Evolutionary conservation across 805 yeast genomes (phyloP).

Genomic region (Clavispora asparagi): DNA sequence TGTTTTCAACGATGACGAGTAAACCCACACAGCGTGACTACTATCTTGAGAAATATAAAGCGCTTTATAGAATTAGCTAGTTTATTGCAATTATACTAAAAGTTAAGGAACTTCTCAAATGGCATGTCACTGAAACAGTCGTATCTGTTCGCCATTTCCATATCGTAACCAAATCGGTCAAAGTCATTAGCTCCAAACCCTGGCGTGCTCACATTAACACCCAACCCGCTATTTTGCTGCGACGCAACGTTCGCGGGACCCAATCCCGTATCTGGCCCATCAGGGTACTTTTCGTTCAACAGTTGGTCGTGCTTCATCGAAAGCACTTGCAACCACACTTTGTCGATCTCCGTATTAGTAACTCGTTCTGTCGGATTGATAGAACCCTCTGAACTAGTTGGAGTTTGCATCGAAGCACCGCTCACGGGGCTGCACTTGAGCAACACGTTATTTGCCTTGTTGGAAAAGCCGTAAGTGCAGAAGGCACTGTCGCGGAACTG

Average conservation of each 20-base stretch:
- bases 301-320: slow-evolving; percentile 20
- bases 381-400: not conserved
- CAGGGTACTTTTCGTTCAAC: not conserved
- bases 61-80: too few relatives aligned
- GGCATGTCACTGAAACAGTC: slow-evolving; percentile 27
- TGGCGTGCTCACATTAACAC: not conserved
- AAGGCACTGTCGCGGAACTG: slow-evolving; percentile 9
- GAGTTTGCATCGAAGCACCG: not conserved
- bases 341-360: slow-evolving; percentile 27
- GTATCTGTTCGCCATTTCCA: slow-evolving; percentile 14
- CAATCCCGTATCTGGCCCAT: not conserved
- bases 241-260: not conserved
- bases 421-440: not conserved
- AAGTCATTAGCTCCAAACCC: not conserved
- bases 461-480: slow-evolving; percentile 9
- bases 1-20: slow-evolving; percentile 20
- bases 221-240: not conserved
- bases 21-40: not conserved
- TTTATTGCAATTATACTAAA: not conserved
- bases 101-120: slow-evolving; percentile 15
- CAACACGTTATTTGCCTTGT: slow-evolving; percentile 5
- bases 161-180: slow-evolving; percentile 9
- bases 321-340: slow-evolving; percentile 32
- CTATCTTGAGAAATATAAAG: too few relatives aligned
- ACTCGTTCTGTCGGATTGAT: slow-evolving; percentile 7